A percentile compares a stretch with the other conserved stretches of the same genome.
Evolutionary conservation across 805 yeast species (phyloP).

Genomic region (Barnettozyma populi): DNA sequence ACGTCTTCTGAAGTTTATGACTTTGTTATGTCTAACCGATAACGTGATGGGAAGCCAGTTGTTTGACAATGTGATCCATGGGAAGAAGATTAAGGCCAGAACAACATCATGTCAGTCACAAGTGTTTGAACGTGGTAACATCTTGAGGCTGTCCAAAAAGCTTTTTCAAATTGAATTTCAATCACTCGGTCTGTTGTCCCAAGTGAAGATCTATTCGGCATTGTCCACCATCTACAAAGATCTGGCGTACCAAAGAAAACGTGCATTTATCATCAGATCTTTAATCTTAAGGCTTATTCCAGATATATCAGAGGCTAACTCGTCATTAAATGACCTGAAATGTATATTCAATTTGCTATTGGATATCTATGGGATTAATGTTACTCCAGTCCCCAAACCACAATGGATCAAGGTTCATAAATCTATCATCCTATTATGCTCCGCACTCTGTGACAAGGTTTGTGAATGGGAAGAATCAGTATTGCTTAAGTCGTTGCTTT

Average conservation of each 20-base stretch:
- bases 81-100: constrained; percentile 22
- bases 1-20: constrained; percentile 57
- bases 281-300: constrained; percentile 49
- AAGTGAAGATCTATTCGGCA: constrained; percentile 57
- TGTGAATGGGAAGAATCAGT: constrained; percentile 40
- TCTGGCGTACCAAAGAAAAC: constrained; percentile 59
- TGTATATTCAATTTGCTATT: constrained; percentile 45
- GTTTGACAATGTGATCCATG: constrained; percentile 41
- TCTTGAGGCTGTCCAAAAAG: constrained; percentile 43
- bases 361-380: constrained; percentile 47
- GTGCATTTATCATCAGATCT: constrained; percentile 63
- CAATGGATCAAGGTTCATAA: constrained; percentile 57
- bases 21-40: constrained; percentile 32
- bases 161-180: constrained; percentile 40
- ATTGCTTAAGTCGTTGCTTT: constrained; percentile 45
- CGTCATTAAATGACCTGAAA: constrained; percentile 28
- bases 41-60: constrained; percentile 36
- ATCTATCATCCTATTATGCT: constrained; percentile 45
- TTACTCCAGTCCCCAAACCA: constrained; percentile 30
- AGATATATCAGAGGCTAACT: constrained; percentile 21
- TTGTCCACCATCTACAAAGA: constrained; percentile 60
- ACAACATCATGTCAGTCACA: background rate
- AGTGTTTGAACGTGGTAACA: constrained; percentile 34
- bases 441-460: constrained; percentile 48
- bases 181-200: constrained; percentile 44